Evolutionary conservation across 169 alveolate species (phyloP), one percentile per base, ranked within the genome.

Genomic region (Plasmodium adleri): DNA sequence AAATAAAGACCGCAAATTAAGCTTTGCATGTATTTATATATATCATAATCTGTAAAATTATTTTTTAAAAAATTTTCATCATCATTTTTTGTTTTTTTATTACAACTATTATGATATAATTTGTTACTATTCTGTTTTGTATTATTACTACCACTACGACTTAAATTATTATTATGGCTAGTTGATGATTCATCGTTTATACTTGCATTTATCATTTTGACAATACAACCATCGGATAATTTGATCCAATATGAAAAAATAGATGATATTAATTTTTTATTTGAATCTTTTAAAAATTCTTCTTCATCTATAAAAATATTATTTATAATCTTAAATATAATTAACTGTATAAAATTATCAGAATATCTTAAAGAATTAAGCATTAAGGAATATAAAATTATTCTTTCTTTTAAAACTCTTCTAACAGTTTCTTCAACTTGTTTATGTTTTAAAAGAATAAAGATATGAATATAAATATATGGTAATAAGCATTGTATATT

Each of bases 311-410:
- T 71, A 68, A 68, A 83, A 13, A 49, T 56, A 45, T 28, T 32
- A 83, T 83, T 68, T 28, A 83, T 83, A 70, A 83, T 71, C 47
- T 71, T 83, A 72, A 83, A 83, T 56, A 83, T 71, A 8, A 83
- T 68, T 63, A 83, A 43, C 52, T 83, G 91, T 17, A 83, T 54
- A 83, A 83, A 70, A 63, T 83, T 67, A 9, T 83, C 91, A 10
- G 86, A 72, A 63, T 83, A 83, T 70, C 91, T 83, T 66, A 83
- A 54, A 7, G 91, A 63, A 32, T 83, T 83, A 32, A 83, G 50
- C 80, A 83, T 83, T 68, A 83, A 56, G 12, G 91, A 83, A 54
- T 83, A 78, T 26, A 78, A 76, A n/a, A 78, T 66, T 10, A 78
- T 78, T 32, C 67, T 78, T 49, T 78, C 89, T 68, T 78, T 64